These are phyloP conservation scores for Trichomonas tenax DNA, from an alignment of 208 protist species.

Conservation along the genomic window DNA sequence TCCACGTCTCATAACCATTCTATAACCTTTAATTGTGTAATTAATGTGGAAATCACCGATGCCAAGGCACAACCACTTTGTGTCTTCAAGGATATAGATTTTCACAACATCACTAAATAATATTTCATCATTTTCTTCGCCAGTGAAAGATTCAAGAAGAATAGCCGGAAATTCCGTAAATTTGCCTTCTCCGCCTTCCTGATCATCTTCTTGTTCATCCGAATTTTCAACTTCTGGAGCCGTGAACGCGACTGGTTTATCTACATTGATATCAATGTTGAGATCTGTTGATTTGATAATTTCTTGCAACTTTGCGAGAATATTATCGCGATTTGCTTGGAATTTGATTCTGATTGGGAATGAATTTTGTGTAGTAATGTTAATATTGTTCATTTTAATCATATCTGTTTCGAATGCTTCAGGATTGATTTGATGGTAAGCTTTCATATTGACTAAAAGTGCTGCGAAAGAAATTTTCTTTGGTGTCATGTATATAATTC, in stretches of 20 bases:
- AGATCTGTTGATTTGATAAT: neutral
- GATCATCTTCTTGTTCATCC: neutral
- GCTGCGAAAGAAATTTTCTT: neutral
- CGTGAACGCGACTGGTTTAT: neutral
- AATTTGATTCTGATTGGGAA: neutral
- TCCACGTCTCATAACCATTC: neutral
- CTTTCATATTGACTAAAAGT: neutral
- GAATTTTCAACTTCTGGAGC: neutral
- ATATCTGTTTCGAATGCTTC: neutral
- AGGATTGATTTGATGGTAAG: neutral
- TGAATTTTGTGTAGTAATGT: neutral
- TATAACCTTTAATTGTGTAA: neutral
- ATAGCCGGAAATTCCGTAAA: neutral
- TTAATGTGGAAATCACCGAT: neutral
- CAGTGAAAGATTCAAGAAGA: neutral
- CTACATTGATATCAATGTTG: neutral
- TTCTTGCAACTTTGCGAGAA: neutral
- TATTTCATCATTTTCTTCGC: neutral
- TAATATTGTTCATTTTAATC: neutral
- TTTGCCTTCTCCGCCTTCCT: neutral
- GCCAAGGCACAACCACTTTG: neutral
- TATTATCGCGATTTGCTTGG: neutral
- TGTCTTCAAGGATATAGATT: neutral
- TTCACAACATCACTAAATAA: neutral
- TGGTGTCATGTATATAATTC: neutral